Evolutionary conservation across 2,329 filamentous ascomycete species (phyloP).

Genomic region (Beauveria asiatica): DNA sequence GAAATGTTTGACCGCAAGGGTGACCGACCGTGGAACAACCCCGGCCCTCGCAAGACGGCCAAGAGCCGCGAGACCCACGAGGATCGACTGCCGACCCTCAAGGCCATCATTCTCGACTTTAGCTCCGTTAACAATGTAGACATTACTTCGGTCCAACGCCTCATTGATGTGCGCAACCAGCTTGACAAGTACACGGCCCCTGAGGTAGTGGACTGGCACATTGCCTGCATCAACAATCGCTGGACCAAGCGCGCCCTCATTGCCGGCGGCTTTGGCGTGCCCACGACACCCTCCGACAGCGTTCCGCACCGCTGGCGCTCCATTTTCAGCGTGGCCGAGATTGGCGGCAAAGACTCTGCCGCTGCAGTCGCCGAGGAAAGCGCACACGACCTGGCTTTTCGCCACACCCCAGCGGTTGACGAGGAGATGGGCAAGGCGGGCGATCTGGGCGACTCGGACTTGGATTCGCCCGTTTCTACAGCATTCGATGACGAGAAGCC

Average conservation of each 20-base stretch:
- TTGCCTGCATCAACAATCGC: slow-evolving; percentile 85
- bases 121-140: slow-evolving; percentile 91
- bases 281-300: slow-evolving; percentile 38
- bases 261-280: slow-evolving; percentile 82
- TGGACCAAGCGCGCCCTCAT: slow-evolving; percentile 91
- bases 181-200: slow-evolving; percentile 78
- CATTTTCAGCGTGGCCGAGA: slow-evolving; percentile 89
- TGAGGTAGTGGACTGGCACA: slow-evolving; percentile 85
- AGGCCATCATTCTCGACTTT: slow-evolving; percentile 90
- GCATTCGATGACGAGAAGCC: slow-evolving; percentile 27
- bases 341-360: slow-evolving; percentile 63
- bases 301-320: slow-evolving; percentile 71
- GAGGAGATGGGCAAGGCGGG: slow-evolving; percentile 29
- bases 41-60: slow-evolving; percentile 52
- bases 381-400: slow-evolving; percentile 39
- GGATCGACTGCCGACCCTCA: slow-evolving; percentile 57
- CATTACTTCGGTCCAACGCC: slow-evolving; percentile 80
- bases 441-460: slow-evolving; percentile 21
- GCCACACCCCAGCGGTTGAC: slow-evolving; percentile 16
- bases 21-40: slow-evolving; percentile 93
- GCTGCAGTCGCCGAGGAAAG: slow-evolving; percentile 58
- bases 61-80: slow-evolving; percentile 27
- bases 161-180: slow-evolving; percentile 92
- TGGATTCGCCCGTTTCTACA: slow-evolving; percentile 20
- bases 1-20: slow-evolving; percentile 55